Percentiles rank a stretch among this genome's conserved stretches.
phyloP scores from a whole-genome alignment of 495 filamentous ascomycete species.

The Penicillium crystallinum region DNA sequence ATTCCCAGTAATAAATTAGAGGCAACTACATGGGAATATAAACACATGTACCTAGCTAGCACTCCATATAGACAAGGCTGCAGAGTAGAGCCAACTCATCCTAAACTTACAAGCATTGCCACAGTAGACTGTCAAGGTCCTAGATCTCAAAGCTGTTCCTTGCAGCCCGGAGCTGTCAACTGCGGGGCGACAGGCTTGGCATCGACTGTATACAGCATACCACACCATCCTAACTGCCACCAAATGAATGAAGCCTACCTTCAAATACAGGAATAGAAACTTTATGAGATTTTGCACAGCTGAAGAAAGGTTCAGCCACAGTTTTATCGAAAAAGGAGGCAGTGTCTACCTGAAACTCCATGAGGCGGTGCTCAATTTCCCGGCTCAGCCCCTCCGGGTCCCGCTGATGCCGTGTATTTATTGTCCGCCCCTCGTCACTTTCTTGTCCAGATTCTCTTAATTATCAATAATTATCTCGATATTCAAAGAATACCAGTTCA shows the following conservation, averaged over 20 bases:
- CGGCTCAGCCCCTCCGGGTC: constrained; percentile 12
- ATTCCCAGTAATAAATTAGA: too few species aligned
- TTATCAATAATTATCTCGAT: not conserved
- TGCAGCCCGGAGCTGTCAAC: too few species aligned
- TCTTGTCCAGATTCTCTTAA: not conserved
- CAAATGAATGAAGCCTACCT: not conserved
- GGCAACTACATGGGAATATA: too few species aligned
- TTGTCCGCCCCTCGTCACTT: not conserved
- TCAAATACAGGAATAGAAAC: not conserved
- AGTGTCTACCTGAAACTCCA: constrained; percentile 7
- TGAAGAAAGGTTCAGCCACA: not conserved
- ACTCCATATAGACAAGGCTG: too few species aligned
- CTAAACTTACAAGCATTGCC: too few species aligned
- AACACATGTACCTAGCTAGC: too few species aligned
- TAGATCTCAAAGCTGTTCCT: too few species aligned
- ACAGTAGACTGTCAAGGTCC: too few species aligned
- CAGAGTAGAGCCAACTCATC: too few species aligned
- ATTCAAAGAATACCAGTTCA: not conserved
- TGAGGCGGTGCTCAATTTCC: constrained; percentile 17
- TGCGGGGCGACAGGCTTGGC: too few species aligned
- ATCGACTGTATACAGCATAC: too few species aligned
- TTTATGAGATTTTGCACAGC: not conserved
- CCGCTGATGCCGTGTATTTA: constrained; percentile 8
- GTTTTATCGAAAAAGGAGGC: constrained; percentile 6
- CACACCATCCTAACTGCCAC: not conserved